A percentile compares a stretch with the other conserved stretches of the same genome.
Evolutionary conservation across 441 rosid species (phyloP).

Genomic region (Aquilaria agallochum): DNA sequence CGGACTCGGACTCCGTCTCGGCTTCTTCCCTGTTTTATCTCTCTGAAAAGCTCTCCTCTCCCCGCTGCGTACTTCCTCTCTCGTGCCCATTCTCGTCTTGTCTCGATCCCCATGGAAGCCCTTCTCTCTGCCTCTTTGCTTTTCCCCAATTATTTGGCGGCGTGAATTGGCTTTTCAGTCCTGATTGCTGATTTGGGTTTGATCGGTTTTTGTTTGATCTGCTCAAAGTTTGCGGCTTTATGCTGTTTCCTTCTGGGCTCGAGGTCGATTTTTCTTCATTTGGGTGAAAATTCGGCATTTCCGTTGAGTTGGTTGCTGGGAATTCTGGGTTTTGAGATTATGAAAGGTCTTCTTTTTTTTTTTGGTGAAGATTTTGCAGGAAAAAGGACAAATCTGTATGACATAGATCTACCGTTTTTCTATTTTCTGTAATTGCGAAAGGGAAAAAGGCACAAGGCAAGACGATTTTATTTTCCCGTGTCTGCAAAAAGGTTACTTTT

Average conservation of each 20-base stretch:
- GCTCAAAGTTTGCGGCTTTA: constrained; percentile 7
- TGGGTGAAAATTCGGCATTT: constrained; percentile 9
- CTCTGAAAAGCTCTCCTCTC: constrained; percentile 3
- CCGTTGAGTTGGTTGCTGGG: constrained; percentile 11
- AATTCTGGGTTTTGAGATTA: constrained; percentile 13
- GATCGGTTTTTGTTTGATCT: constrained; percentile 32
- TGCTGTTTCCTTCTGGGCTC: constrained; percentile 14
- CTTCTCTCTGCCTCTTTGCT: background rate
- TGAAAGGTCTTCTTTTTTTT: constrained; percentile 12
- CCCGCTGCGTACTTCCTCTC: background rate
- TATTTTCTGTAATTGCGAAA: constrained; percentile 20
- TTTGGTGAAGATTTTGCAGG: background rate
- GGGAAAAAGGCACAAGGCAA: constrained; percentile 17
- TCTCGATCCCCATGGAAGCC: background rate
- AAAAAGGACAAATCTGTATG: constrained; percentile 1
- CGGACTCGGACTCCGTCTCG: background rate
- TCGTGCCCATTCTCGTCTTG: background rate
- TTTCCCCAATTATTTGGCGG: background rate
- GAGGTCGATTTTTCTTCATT: constrained; percentile 11
- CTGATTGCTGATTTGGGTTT: constrained; percentile 1
- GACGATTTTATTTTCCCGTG: constrained; percentile 19
- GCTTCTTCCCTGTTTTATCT: constrained; percentile 12
- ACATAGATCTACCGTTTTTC: constrained; percentile 40
- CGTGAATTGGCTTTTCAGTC: background rate
- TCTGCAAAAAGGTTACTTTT: constrained; percentile 23